phyloP scores from a whole-genome alignment of 2,329 filamentous ascomycete species.

The Botrytis tulipae region DNA sequence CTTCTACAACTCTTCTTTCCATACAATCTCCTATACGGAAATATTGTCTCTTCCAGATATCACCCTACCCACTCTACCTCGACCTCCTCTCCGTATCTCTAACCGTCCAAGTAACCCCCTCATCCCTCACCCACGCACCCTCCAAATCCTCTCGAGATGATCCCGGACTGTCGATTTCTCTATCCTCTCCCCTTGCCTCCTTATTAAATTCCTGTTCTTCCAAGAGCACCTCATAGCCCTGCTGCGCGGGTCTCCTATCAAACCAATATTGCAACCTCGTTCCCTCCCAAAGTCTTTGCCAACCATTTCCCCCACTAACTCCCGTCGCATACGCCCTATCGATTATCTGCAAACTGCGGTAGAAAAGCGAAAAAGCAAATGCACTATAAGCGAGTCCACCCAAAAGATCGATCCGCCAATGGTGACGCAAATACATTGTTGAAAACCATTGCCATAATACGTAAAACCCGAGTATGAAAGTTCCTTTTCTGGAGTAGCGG shows the following conservation, averaged over 20 bases:
- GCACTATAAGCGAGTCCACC: slow-evolving; percentile 76
- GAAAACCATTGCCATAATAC: slow-evolving; percentile 94
- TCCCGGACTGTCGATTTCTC: neutral
- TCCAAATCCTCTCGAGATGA: slow-evolving; percentile 27
- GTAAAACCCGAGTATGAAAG: slow-evolving; percentile 69
- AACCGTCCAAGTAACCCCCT: slow-evolving; percentile 25
- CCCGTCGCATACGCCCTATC: slow-evolving; percentile 34
- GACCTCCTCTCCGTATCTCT: slow-evolving; percentile 15
- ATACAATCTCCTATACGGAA: neutral
- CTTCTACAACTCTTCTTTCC: neutral
- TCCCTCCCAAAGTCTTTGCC: slow-evolving; percentile 34
- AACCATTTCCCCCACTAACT: slow-evolving; percentile 33
- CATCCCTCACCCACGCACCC: slow-evolving; percentile 28
- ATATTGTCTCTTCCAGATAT: neutral
- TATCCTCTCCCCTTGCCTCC: neutral
- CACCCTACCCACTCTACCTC: neutral
- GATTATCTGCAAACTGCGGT: slow-evolving; percentile 31
- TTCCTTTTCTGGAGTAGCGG: slow-evolving; percentile 49
- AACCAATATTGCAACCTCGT: slow-evolving; percentile 32
- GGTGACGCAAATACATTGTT: slow-evolving; percentile 94
- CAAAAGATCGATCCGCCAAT: slow-evolving; percentile 89
- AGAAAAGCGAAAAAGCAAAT: slow-evolving; percentile 62
- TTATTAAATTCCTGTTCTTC: slow-evolving; percentile 1
- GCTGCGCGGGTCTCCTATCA: slow-evolving; percentile 27
- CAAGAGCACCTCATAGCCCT: slow-evolving; percentile 25